phyloP scores from a whole-genome alignment of 78 protist genomes.

The Paulinella micropora region DNA sequence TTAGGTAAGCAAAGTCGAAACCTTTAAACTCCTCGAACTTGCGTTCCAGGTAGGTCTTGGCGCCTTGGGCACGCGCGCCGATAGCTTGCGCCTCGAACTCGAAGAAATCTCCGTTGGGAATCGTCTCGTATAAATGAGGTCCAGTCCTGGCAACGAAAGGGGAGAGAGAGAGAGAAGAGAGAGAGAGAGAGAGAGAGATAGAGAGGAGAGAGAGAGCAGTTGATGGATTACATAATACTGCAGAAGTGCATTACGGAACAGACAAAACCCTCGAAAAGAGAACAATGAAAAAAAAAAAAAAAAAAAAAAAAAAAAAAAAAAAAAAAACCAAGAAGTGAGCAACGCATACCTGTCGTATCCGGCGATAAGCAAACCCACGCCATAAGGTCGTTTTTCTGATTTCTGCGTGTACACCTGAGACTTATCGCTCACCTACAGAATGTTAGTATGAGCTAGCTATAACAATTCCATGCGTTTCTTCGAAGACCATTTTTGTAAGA shows the following conservation, averaged over 20 bases:
- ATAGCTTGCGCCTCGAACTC: constrained; percentile 78
- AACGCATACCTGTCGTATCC: constrained; percentile 84
- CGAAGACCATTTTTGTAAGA: constrained; percentile 10
- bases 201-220: too few species aligned
- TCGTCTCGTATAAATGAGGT: constrained; percentile 69
- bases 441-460: too few species aligned
- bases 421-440: not conserved
- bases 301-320: too few species aligned
- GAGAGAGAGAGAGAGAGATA: too few species aligned
- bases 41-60: constrained; percentile 82
- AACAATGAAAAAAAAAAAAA: too few species aligned
- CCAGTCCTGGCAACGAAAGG: constrained; percentile 53
- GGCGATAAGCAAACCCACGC: constrained; percentile 81
- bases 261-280: too few species aligned
- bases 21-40: constrained; percentile 45
- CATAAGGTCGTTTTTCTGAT: constrained; percentile 76
- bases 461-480: too few species aligned
- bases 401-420: constrained; percentile 31
- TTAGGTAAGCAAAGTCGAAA: not conserved
- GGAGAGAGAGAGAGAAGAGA: too few species aligned
- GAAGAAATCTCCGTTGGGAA: constrained; percentile 78
- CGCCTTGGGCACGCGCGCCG: constrained; percentile 84
- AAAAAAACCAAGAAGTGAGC: too few species aligned
- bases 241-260: too few species aligned
- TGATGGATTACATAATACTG: too few species aligned